These are phyloP conservation scores for Hypoxylon perforatum DNA, from an alignment of 495 filamentous ascomycete genomes.

Conservation along the genomic window DNA sequence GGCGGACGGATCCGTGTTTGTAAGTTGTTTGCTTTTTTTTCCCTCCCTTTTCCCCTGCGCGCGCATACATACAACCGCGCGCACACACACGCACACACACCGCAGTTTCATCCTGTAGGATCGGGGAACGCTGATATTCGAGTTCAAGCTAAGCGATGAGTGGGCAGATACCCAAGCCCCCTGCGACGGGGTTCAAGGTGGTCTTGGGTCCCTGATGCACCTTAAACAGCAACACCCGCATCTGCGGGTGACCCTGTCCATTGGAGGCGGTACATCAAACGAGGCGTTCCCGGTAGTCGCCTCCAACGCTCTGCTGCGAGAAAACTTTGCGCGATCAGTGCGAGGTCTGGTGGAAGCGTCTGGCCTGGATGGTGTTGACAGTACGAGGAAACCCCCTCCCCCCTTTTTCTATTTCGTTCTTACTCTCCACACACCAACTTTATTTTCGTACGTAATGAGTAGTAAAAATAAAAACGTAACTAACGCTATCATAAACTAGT, in stretches of 20 bases:
- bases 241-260: constrained; percentile 83
- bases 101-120: constrained; percentile 19
- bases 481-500: constrained; percentile 57
- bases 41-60: constrained; percentile 2
- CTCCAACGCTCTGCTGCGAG: constrained; percentile 65
- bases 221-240: constrained; percentile 80
- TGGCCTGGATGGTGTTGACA: constrained; percentile 86
- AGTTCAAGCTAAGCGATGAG: constrained; percentile 81
- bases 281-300: constrained; percentile 82
- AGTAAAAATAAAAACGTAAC: constrained; percentile 4
- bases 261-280: constrained; percentile 84
- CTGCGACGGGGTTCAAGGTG: constrained; percentile 81
- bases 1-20: constrained; percentile 83
- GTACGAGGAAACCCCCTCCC: constrained; percentile 64
- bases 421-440: neutral
- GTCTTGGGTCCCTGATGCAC: constrained; percentile 77
- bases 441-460: constrained; percentile 14
- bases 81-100: constrained; percentile 1
- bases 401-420: constrained; percentile 16
- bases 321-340: constrained; percentile 80
- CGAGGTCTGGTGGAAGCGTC: constrained; percentile 77
- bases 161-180: constrained; percentile 83
- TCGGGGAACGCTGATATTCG: constrained; percentile 40
- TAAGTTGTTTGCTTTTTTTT: constrained; percentile 53
- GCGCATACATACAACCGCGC: too few species aligned